Evolutionary conservation across 1,139 yeast genomes (phyloP).

Genomic region (Meyerozyma athensensis): DNA sequence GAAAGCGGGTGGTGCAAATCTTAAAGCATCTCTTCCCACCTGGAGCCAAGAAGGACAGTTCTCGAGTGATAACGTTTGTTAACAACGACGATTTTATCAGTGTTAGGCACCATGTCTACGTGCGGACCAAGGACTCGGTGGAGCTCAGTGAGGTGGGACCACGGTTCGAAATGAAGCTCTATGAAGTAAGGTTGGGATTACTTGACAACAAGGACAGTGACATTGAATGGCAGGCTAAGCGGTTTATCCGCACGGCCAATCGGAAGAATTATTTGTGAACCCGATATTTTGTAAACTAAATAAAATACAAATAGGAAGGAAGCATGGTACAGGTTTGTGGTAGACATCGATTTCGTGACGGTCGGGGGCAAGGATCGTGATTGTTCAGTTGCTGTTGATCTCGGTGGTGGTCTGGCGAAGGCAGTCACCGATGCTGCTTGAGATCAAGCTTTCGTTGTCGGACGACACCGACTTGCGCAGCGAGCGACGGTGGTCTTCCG

Average conservation of each 20-base stretch:
- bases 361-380: too few relatives aligned
- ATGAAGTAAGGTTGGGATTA: conserved; percentile 83
- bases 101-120: conserved; percentile 93
- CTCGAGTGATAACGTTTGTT: conserved; percentile 86
- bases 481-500: conserved; percentile 10
- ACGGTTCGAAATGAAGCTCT: conserved; percentile 93
- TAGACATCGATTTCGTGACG: not conserved
- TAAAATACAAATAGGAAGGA: conserved; percentile 1
- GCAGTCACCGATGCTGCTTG: conserved; percentile 38
- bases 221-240: conserved; percentile 90
- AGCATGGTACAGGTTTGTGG: too few relatives aligned
- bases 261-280: conserved; percentile 73
- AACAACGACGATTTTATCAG: conserved; percentile 88
- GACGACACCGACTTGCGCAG: conserved; percentile 13
- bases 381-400: conserved; percentile 16
- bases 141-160: conserved; percentile 98
- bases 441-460: conserved; percentile 31
- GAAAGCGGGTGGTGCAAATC: conserved; percentile 75
- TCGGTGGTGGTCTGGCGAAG: conserved; percentile 36
- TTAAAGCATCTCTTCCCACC: conserved; percentile 92
- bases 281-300: not conserved
- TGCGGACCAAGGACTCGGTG: conserved; percentile 79
- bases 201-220: conserved; percentile 97
- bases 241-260: conserved; percentile 91
- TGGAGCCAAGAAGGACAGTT: conserved; percentile 86